Base-by-base conservation (phyloP, 1,284 basidiomycete species). In the Termitomyces sp. region DNA sequence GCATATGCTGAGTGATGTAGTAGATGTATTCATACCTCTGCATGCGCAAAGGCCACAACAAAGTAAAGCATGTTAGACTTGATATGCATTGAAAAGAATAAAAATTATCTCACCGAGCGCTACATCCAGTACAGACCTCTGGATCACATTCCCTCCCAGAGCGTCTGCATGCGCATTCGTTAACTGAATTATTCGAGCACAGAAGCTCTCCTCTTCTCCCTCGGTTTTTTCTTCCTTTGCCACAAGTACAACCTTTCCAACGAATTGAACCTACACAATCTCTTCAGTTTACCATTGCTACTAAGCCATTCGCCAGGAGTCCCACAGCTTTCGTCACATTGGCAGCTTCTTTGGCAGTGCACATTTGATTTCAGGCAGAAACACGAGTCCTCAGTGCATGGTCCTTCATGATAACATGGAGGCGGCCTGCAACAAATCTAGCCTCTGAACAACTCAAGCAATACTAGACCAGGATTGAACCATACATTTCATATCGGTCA, bases 71-170 rank as follows among this genome's bases (percentile, higher is more conserved):
- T 10, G 8, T 33, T 31, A 34, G 21, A 45, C 13, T 9, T 13
- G 38, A 8, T 35, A 24, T 18, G 7, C n/a, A n/a, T n/a, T n/a
- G n/a, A n/a, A n/a, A n/a, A 28, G 10, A 18, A 3, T 19, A 24
- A 52, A 34, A 33, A 33, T 26, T 3, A n/a, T 47, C 66, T 46
- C 47, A 69, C 72, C 61, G 57, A 40, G 63, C 64, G 54, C 66
- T 58, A 57, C 77, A 79, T 10, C 60, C 60, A 1, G 50, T 21
- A 53, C 79, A 81, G 1, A 76, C 24, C 30, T 76, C 74, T 0
- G 78, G 76, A 53, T 80, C 78, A 57, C 80, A 83, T 56, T 81
- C 79, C 16, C 78, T 65, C 3, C 62, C 59, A 1, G 66, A 60
- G 0, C 46, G 47, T n/a, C 60, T 59, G 63, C 80, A 73, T 16